Conservation (phyloP, 2,329 filamentous ascomycete species). For the Trichothecium sympodiale region DNA sequence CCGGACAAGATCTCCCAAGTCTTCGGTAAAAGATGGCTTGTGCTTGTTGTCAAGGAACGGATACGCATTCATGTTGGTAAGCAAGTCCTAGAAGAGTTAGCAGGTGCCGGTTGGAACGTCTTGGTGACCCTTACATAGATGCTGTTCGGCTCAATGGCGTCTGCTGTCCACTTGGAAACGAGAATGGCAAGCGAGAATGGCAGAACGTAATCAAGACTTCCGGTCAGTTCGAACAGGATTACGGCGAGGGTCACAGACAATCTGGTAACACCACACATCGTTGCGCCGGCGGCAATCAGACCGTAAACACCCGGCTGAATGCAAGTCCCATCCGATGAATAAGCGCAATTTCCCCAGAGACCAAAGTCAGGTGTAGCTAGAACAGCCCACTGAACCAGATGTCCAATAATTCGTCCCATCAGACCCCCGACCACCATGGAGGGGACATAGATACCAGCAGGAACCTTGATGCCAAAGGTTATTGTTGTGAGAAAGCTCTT, state of each 20-base stretch:
- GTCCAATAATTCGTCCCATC: slow-evolving; percentile 79
- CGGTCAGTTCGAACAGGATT: slow-evolving; percentile 91
- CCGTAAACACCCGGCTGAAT: slow-evolving; percentile 97
- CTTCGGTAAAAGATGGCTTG: slow-evolving; percentile 80
- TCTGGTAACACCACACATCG: slow-evolving; percentile 94
- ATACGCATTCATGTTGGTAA: slow-evolving; percentile 95
- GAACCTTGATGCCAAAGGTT: slow-evolving; percentile 94
- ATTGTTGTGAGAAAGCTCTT: slow-evolving; percentile 82
- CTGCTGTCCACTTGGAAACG: slow-evolving; percentile 96
- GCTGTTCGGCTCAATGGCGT: slow-evolving; percentile 85
- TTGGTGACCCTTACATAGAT: slow-evolving; percentile 58
- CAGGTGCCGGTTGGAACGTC: neutral
- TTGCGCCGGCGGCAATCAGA: slow-evolving; percentile 85
- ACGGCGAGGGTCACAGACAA: slow-evolving; percentile 88
- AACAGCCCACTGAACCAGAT: slow-evolving; percentile 72
- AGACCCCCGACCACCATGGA: slow-evolving; percentile 97
- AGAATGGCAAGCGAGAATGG: slow-evolving; percentile 88
- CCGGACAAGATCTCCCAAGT: slow-evolving; percentile 77
- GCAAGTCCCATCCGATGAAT: slow-evolving; percentile 63
- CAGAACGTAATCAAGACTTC: slow-evolving; percentile 86
- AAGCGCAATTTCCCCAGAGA: slow-evolving; percentile 65
- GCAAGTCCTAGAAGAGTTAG: slow-evolving; percentile 51
- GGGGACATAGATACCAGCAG: slow-evolving; percentile 93
- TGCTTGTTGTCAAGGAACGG: slow-evolving; percentile 96
- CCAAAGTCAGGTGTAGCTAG: slow-evolving; percentile 59